Evolutionary conservation across 495 filamentous ascomycete genomes (phyloP).

Genomic region (Cercophora scortea): DNA sequence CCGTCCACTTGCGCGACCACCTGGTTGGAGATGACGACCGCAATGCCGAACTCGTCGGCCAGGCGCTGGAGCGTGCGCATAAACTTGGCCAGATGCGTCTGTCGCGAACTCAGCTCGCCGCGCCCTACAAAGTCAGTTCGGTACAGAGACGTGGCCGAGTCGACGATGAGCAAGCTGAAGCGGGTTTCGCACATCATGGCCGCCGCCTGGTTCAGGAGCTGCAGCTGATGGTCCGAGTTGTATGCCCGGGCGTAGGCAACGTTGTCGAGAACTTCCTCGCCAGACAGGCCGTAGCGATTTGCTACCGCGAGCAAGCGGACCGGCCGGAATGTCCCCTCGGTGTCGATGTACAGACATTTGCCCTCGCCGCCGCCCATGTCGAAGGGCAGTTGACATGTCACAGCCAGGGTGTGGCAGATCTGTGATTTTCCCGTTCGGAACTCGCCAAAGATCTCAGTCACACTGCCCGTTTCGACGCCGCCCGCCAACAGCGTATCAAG

Average conservation of each 20-base stretch:
- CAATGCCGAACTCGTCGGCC: slow-evolving; percentile 96
- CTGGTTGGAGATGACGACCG: slow-evolving; percentile 97
- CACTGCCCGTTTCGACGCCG: slow-evolving; percentile 91
- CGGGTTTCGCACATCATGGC: slow-evolving; percentile 99
- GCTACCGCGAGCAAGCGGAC: slow-evolving; percentile 87
- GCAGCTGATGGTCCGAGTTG: slow-evolving; percentile 95
- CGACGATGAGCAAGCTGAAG: slow-evolving; percentile 90
- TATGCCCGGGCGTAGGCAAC: slow-evolving; percentile 96
- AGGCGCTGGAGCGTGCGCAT: slow-evolving; percentile 89
- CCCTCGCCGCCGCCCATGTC: slow-evolving; percentile 99
- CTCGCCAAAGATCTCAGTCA: slow-evolving; percentile 98
- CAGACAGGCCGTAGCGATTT: slow-evolving; percentile 85
- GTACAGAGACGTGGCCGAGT: slow-evolving; percentile 90
- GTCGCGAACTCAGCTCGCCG: slow-evolving; percentile 82
- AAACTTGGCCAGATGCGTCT: slow-evolving; percentile 94
- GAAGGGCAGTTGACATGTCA: slow-evolving; percentile 94
- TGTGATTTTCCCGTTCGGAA: slow-evolving; percentile 98
- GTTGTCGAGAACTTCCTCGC: slow-evolving; percentile 96
- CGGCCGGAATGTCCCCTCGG: slow-evolving; percentile 93
- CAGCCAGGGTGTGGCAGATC: slow-evolving; percentile 96
- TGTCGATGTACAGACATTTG: slow-evolving; percentile 98
- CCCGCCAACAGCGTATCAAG: slow-evolving; percentile 92
- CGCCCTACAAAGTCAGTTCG: slow-evolving; percentile 92
- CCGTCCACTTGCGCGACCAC: slow-evolving; percentile 98
- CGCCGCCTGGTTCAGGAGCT: slow-evolving; percentile 88